These are phyloP conservation scores for Raphanus raphanistrum DNA, from an alignment of 345 rosid genomes.

Conservation along the genomic window DNA sequence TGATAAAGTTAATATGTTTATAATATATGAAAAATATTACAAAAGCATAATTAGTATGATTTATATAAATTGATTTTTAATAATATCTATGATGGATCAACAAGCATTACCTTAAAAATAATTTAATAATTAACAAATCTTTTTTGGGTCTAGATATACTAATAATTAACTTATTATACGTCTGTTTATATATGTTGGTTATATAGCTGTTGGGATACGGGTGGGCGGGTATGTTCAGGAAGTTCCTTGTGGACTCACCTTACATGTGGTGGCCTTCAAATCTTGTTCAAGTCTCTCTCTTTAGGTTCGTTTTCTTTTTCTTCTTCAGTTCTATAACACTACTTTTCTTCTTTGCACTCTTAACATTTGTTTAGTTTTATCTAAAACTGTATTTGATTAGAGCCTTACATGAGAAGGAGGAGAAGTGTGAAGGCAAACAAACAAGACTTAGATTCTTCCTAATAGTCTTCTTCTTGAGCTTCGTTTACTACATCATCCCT, in stretches of 20 bases:
- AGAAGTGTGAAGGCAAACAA: slow-evolving; percentile 47
- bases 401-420: slow-evolving; percentile 67
- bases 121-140: not conserved
- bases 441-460: slow-evolving; percentile 70
- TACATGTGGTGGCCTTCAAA: slow-evolving; percentile 67
- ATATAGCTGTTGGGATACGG: slow-evolving; percentile 57
- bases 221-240: slow-evolving; percentile 60
- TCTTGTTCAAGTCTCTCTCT: slow-evolving; percentile 55
- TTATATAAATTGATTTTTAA: not conserved
- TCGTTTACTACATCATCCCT: slow-evolving; percentile 57
- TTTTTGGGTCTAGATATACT: no score
- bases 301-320: slow-evolving; percentile 30
- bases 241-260: slow-evolving; percentile 50
- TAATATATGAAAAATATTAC: not conserved
- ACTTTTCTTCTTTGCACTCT: not conserved
- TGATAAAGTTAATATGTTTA: not conserved
- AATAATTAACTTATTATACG: not conserved
- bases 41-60: not conserved
- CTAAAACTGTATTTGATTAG: slow-evolving; percentile 30
- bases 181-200: not conserved
- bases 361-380: not conserved
- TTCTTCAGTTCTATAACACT: not conserved
- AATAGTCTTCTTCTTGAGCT: slow-evolving; percentile 52
- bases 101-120: not conserved
- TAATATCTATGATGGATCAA: not conserved